Evolutionary conservation across 345 rosid genomes (phyloP).

Genomic region (Geranium rotundifolium): DNA sequence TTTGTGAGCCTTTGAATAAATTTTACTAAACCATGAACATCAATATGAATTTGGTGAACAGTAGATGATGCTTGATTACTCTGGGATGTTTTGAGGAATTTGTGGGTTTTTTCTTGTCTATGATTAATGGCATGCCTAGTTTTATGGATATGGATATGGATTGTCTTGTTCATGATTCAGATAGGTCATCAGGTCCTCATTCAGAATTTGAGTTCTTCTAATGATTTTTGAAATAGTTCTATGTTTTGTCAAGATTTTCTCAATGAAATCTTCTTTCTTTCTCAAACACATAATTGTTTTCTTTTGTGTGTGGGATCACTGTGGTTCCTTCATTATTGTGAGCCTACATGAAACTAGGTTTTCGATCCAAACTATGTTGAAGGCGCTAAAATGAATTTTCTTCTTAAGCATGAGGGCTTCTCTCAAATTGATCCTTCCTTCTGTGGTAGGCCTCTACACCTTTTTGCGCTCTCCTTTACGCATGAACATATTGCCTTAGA

Average conservation of each 20-base stretch:
- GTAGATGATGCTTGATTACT: no score
- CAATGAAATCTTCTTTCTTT: conserved; percentile 12
- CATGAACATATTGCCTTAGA: conserved; percentile 6
- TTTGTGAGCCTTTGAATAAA: no score
- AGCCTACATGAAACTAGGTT: no score
- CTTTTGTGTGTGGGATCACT: background rate
- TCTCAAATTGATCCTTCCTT: background rate
- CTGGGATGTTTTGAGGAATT: no score
- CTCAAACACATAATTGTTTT: no score
- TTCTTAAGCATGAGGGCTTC: background rate
- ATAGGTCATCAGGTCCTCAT: conserved; percentile 58
- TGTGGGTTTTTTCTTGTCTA: no score
- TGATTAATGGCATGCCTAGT: background rate
- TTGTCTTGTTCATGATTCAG: conserved; percentile 13
- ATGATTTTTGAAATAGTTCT: background rate
- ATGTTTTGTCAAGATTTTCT: conserved; percentile 14
- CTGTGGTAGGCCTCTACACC: background rate
- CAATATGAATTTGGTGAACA: background rate
- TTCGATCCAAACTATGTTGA: background rate
- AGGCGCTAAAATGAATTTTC: no score
- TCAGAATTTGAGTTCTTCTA: conserved; percentile 70
- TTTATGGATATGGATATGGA: background rate
- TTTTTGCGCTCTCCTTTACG: conserved; percentile 8
- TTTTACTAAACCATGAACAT: no score
- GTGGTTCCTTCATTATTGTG: background rate